These are phyloP conservation scores for Solanum bulbocastanum DNA, from an alignment of 257 asterid genomes.

Conservation along the genomic window DNA sequence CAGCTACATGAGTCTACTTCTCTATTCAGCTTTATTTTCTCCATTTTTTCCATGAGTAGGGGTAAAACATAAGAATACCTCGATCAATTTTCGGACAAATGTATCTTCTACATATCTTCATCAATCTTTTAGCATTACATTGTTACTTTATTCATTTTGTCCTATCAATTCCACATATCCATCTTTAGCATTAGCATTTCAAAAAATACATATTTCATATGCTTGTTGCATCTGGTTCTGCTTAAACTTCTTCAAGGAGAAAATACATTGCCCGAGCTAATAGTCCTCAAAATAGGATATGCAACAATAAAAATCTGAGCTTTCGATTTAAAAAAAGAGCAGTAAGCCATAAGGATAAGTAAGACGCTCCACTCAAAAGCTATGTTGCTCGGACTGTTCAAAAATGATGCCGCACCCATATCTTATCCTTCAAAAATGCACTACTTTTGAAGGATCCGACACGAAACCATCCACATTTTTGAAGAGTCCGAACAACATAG, in stretches of 20 bases:
- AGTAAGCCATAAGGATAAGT: neutral
- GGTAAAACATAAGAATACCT: neutral
- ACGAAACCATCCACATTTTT: neutral
- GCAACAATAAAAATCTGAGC: neutral
- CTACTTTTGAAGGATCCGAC: neutral
- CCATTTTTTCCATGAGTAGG: neutral
- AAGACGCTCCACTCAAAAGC: neutral
- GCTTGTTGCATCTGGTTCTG: neutral
- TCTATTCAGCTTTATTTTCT: neutral
- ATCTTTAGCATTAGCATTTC: neutral
- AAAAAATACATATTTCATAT: neutral
- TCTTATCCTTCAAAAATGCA: neutral
- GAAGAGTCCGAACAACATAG: neutral
- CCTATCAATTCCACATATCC: neutral
- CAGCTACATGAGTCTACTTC: neutral
- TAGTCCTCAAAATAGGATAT: neutral
- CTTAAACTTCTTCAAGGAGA: neutral
- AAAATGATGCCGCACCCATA: neutral
- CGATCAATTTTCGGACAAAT: neutral
- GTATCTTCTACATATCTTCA: neutral
- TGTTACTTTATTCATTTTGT: neutral
- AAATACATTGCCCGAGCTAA: neutral
- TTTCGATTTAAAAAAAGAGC: neutral
- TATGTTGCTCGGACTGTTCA: neutral
- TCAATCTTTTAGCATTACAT: neutral